Conservation (phyloP, 768 basidiomycete genomes). For the Tricholomella constricta region DNA sequence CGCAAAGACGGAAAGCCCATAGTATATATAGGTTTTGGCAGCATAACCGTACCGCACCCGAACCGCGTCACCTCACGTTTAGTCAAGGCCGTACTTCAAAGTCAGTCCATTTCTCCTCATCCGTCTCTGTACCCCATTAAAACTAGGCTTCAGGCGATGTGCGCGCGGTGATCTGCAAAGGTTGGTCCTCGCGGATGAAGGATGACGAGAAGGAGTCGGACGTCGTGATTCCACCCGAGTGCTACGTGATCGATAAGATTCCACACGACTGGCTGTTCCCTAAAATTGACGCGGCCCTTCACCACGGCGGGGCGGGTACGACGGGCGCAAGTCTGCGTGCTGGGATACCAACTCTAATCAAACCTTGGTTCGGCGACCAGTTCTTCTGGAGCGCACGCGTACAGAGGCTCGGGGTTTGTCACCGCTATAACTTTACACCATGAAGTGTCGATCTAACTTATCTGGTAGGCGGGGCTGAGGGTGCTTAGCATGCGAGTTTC, state of each 20-base stretch:
- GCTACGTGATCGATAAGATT: conserved; percentile 60
- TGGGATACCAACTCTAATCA: conserved; percentile 67
- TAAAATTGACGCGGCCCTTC: conserved; percentile 60
- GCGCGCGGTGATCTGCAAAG: conserved; percentile 66
- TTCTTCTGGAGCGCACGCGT: conserved; percentile 69
- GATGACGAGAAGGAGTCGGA: conserved; percentile 38
- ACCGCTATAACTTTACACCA: conserved; percentile 3
- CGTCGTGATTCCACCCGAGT: conserved; percentile 51
- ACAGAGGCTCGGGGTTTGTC: conserved; percentile 56
- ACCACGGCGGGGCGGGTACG: conserved; percentile 74
- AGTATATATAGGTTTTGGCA: conserved; percentile 74
- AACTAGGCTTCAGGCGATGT: conserved; percentile 47
- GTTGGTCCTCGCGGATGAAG: conserved; percentile 63
- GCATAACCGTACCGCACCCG: conserved; percentile 66
- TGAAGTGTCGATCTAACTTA: neutral
- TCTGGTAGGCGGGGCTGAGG: conserved; percentile 47
- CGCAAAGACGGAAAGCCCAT: conserved; percentile 55
- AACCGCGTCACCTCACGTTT: conserved; percentile 54
- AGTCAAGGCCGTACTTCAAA: conserved; percentile 60
- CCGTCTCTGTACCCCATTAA: neutral
- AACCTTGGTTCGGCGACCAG: conserved; percentile 73
- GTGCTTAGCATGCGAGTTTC: conserved; percentile 46
- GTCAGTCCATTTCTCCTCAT: conserved; percentile 32
- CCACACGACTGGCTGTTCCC: conserved; percentile 72
- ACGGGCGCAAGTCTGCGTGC: conserved; percentile 68